Evolutionary conservation across 2,329 filamentous ascomycete species (phyloP), one percentile per base, ranked within the genome.

Genomic region (Stachybotrys chartarum): DNA sequence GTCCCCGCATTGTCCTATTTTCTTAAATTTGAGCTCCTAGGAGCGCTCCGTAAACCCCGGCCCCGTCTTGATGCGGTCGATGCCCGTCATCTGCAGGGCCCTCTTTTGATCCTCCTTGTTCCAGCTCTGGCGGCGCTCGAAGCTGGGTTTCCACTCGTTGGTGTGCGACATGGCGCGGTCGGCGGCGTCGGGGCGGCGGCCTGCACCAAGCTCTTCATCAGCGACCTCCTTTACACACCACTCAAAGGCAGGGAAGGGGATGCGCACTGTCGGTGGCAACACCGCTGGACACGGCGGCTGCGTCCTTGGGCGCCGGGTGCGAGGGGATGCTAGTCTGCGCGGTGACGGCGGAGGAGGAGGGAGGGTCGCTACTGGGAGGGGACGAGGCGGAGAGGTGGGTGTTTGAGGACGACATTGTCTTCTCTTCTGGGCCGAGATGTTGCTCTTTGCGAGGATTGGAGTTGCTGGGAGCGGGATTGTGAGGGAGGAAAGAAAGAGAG

Each of bases 41-140:
- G 35, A 42, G 39, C 67, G 61, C 70, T 79, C 76, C 35, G 67
- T 74, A 55, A 79, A 79, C 0, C 77, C 76, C 7, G 71, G 69
- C 2, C 69, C 70, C 1, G 67, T 65, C 63, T 68, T 62, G 55
- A 70, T 68, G 39, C 63, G 64, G 3, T 63, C 66, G 32, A 77
- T 69, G 55, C 64, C 68, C 50, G 66, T 68, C 77, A 80, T 77
- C 61, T 81, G 78, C 67, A 79, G 62, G 54, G 69, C 69, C 58
- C 75, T 79, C 66, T 81, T 81, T 66, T 74, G 74, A 64, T 82
- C 80, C 67, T 84, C 77, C 42, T 72, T 70, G 62, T 71, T 76
- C 72, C 76, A 84, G 68, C 78, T 81, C 64, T 78, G 76, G 50
- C 78, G 75, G 10, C 75, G 72, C 60, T 73, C 67, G 54, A 74